phyloP scores from a whole-genome alignment of 768 basidiomycete species.

The Galerina marginata region DNA sequence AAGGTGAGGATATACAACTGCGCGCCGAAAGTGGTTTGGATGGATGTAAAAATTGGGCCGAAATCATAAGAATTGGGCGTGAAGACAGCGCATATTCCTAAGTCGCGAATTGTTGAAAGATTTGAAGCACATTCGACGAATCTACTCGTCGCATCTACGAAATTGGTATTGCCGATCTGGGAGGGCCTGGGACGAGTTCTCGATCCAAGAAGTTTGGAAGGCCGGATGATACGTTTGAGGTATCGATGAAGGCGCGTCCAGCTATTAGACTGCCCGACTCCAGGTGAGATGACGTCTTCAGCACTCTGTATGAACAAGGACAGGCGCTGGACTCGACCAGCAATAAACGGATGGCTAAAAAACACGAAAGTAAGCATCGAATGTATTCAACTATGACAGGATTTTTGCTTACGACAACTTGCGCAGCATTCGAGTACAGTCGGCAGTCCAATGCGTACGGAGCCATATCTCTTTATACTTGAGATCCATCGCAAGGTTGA shows the following conservation, averaged over 20 bases:
- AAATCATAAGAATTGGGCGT: not conserved
- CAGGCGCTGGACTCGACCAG: constrained; percentile 3
- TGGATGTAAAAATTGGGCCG: not conserved
- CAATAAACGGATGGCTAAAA: constrained; percentile 6
- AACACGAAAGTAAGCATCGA: not conserved
- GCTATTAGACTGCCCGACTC: too few species aligned
- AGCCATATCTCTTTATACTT: constrained; percentile 1
- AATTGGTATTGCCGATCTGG: not conserved
- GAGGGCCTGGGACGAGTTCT: not conserved
- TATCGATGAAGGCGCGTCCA: too few species aligned
- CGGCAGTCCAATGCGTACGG: not conserved
- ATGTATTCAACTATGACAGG: not conserved
- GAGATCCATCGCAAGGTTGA: constrained; percentile 2
- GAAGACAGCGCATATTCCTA: not conserved
- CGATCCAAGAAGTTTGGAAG: too few species aligned
- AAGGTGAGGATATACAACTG: constrained; percentile 2
- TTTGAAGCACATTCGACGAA: constrained; percentile 2
- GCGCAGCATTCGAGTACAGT: not conserved
- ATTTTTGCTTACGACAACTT: not conserved
- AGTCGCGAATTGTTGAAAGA: constrained; percentile 2
- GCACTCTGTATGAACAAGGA: not conserved
- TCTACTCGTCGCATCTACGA: not conserved
- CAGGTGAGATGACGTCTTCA: too few species aligned
- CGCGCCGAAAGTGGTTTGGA: not conserved
- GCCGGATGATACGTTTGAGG: too few species aligned